Base-by-base conservation (phyloP, 768 basidiomycete species). In the Pulveroboletus sp. region DNA sequence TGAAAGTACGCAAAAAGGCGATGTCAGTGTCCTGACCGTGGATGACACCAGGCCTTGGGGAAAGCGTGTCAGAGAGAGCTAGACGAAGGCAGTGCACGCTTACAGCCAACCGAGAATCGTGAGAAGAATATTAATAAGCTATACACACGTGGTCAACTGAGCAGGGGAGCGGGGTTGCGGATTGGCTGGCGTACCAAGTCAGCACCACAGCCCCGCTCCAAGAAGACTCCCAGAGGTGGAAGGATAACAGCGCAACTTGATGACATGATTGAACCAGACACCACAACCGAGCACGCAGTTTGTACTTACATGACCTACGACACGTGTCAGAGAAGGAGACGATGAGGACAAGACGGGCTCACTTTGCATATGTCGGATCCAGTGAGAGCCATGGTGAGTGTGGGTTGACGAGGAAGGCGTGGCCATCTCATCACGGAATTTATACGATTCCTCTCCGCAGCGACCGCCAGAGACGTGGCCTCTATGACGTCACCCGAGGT, bases 171-270 rank as follows among this genome's bases (percentile, higher is more conserved):
- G 18, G 30, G 31, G n/a, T 5, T 18, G n/a, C 15, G 24, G 5
- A 17, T 30, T 18, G 39, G 44, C 39, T 12, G 11, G 78, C 83
- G 45, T 60, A 87, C 82, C 39, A 94, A 69, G 66, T 93, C 90
- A 18, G 78, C 81, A 32, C 74, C 72, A 64, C 90, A 93, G 24
- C 93, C 93, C 46, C 89, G 78, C 72, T 94, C 91, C 24, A 94
- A 71, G 72, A 93, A 92, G 24, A 95, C 93, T 49, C 85, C 91
- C 3, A 95, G 64, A 51, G 93, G 93, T 9, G 91, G 89, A 12
- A 91, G 59, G 64, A 90, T 57, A 69, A 91, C 75, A 51, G 88
- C 88, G 47, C 82, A 59, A 52, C 81, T 86, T 42, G 40, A 47
- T 15, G 31, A 49, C 43, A 42, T 12, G 1, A 26, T 28, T 67